Evolutionary conservation across 2,329 filamentous ascomycete species (phyloP).

Genomic region (Sarocladium strictum): DNA sequence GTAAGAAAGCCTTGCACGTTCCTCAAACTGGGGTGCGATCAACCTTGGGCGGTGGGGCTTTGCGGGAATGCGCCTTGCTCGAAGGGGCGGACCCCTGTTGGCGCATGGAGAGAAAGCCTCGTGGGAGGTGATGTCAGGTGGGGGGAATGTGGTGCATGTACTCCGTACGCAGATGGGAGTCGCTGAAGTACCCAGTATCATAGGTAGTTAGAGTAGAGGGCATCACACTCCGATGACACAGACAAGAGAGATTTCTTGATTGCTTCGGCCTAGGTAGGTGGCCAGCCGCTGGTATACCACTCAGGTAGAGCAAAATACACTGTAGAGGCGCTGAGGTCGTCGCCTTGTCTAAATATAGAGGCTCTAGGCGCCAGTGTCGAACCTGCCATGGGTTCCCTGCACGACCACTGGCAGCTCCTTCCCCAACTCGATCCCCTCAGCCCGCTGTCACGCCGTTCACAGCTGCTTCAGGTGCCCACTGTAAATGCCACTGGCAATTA

Average conservation of each 20-base stretch:
- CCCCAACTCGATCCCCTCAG: too few species aligned
- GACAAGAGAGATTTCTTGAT: too few species aligned
- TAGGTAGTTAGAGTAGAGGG: too few species aligned
- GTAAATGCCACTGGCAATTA: too few species aligned
- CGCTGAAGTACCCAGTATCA: too few species aligned
- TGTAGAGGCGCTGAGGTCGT: too few species aligned
- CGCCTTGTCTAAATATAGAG: not conserved
- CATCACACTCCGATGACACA: too few species aligned
- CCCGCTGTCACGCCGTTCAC: not conserved
- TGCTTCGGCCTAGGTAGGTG: too few species aligned
- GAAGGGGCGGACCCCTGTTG: constrained; percentile 3
- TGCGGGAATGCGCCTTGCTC: constrained; percentile 7
- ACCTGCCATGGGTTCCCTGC: not conserved
- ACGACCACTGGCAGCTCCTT: not conserved
- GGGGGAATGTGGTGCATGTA: not conserved
- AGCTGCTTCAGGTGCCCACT: too few species aligned
- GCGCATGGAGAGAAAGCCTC: constrained; percentile 5
- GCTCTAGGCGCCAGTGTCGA: not conserved
- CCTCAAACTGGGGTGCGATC: not conserved
- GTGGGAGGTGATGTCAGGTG: constrained; percentile 6
- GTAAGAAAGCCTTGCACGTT: constrained; percentile 3
- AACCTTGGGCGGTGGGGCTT: not conserved
- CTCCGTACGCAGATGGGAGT: too few species aligned
- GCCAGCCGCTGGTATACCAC: too few species aligned
- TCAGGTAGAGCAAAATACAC: too few species aligned